Conservation (phyloP, 352 stramenopile species). For the Phytophthora hybrid region DNA sequence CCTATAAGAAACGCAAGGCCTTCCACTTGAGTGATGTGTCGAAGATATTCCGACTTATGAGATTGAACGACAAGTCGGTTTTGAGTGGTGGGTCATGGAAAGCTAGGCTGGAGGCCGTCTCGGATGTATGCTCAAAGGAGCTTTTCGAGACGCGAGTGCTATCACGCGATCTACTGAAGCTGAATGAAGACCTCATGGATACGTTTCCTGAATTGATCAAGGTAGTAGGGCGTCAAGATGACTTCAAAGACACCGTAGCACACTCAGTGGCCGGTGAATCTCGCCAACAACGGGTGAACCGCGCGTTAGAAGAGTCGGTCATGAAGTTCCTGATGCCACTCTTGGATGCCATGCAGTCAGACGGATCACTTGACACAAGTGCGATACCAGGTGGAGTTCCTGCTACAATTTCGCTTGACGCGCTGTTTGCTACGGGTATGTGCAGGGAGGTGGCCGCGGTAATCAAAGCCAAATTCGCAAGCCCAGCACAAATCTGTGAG, state of each 20-base stretch:
- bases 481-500: background rate
- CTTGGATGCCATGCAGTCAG: constrained; percentile 35
- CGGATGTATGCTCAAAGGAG: constrained; percentile 21
- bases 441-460: background rate
- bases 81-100: background rate
- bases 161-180: constrained; percentile 40
- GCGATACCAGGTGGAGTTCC: constrained; percentile 1
- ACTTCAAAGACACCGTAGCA: background rate
- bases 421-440: background rate
- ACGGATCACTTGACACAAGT: constrained; percentile 27
- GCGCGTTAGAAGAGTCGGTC: constrained; percentile 36
- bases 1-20: background rate
- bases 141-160: constrained; percentile 39
- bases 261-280: constrained; percentile 6
- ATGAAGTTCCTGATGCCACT: constrained; percentile 36
- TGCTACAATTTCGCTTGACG: background rate
- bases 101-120: background rate
- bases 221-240: constrained; percentile 17
- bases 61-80: background rate
- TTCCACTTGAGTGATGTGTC: background rate
- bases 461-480: constrained; percentile 30
- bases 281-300: constrained; percentile 31
- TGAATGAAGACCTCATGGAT: constrained; percentile 45
- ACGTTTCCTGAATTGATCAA: constrained; percentile 31
- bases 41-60: background rate